phyloP scores from a whole-genome alignment of 2,329 filamentous ascomycete species.

The Didymella arachidicola region DNA sequence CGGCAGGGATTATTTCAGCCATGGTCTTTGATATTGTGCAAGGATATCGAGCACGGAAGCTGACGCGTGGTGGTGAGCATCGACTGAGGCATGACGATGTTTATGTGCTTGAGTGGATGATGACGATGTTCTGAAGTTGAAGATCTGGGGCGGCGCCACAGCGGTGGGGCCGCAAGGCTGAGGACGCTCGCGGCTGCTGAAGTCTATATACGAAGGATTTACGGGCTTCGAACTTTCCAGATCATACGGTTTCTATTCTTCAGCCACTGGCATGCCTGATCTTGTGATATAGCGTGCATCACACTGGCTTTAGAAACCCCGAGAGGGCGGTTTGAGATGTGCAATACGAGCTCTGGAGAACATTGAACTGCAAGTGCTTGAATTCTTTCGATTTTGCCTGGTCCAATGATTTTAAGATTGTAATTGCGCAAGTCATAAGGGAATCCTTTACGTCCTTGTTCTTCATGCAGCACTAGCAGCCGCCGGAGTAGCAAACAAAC shows the following conservation, averaged over 20 bases:
- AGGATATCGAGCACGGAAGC: background rate
- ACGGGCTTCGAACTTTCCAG: conserved; percentile 1
- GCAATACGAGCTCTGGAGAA: too few relatives aligned
- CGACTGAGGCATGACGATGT: conserved; percentile 22
- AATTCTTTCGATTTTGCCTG: too few relatives aligned
- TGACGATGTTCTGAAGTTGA: conserved; percentile 33
- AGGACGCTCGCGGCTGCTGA: conserved; percentile 25
- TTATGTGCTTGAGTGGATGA: conserved; percentile 27
- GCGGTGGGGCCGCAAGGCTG: conserved; percentile 20
- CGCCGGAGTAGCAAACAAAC: conserved; percentile 1
- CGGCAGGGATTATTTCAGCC: conserved; percentile 43
- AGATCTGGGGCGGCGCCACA: conserved; percentile 26
- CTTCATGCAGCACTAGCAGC: background rate
- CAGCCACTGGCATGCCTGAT: too few relatives aligned
- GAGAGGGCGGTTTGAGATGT: too few relatives aligned
- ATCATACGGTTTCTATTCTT: background rate
- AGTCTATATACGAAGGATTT: conserved; percentile 3
- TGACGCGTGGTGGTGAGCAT: conserved; percentile 12
- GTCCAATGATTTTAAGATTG: too few relatives aligned
- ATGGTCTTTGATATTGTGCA: conserved; percentile 25
- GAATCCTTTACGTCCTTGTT: too few relatives aligned
- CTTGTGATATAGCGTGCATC: too few relatives aligned
- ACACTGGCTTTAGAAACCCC: too few relatives aligned
- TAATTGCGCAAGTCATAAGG: too few relatives aligned
- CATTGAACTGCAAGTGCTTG: too few relatives aligned